These are phyloP conservation scores for Cryptococcus sp. DNA, from an alignment of 1,284 basidiomycete species.

Conservation along the genomic window DNA sequence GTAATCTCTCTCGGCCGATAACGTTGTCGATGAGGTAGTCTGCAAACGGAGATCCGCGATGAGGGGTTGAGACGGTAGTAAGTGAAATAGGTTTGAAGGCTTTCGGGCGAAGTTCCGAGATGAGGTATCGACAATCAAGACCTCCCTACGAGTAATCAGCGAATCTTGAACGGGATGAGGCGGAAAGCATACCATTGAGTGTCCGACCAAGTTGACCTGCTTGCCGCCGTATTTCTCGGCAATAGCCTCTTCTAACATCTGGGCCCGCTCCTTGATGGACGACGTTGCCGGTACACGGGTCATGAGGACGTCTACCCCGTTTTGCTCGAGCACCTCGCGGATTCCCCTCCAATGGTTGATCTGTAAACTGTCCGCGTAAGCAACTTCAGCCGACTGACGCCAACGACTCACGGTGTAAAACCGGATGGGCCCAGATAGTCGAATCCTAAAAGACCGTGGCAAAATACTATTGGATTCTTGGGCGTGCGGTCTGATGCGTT, in stretches of 20 bases:
- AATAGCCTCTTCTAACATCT: constrained; percentile 76
- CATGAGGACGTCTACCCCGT: constrained; percentile 85
- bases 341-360: constrained; percentile 95
- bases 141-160: constrained; percentile 61
- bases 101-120: constrained; percentile 48
- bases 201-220: constrained; percentile 85
- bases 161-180: neutral
- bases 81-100: constrained; percentile 65
- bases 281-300: constrained; percentile 88
- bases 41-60: constrained; percentile 88
- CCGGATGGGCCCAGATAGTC: constrained; percentile 51
- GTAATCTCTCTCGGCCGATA: constrained; percentile 55
- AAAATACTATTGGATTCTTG: constrained; percentile 81
- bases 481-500: constrained; percentile 61
- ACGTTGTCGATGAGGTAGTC: constrained; percentile 83
- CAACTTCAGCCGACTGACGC: constrained; percentile 29
- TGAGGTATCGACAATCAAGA: constrained; percentile 82
- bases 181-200: constrained; percentile 68
- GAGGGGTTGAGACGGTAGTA: constrained; percentile 89
- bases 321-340: constrained; percentile 78
- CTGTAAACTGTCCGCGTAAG: constrained; percentile 71
- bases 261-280: constrained; percentile 76
- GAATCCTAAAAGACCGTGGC: constrained; percentile 86
- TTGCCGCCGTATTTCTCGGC: constrained; percentile 71
- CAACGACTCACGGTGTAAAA: constrained; percentile 23